These are phyloP conservation scores for Lactarius pseudohatsudake DNA, from an alignment of 768 basidiomycete genomes.

Conservation along the genomic window DNA sequence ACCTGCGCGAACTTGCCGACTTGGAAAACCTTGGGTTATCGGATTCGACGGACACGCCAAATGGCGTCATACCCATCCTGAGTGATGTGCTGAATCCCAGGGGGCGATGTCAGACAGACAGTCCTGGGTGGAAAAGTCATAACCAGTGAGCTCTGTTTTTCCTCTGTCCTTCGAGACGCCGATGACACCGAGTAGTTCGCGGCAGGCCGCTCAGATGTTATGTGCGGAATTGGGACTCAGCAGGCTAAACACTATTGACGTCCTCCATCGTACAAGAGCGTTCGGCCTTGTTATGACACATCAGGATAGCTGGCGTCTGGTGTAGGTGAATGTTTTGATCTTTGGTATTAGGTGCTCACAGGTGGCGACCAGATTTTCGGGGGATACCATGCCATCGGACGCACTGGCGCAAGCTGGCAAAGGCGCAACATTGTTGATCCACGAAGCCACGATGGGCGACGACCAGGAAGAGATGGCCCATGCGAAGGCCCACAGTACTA, in stretches of 20 bases:
- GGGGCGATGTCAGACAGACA: not conserved
- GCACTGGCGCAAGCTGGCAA: conserved; percentile 63
- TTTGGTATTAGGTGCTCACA: conserved; percentile 25
- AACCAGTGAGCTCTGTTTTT: conserved; percentile 14
- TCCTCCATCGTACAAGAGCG: conserved; percentile 28
- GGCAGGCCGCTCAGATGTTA: conserved; percentile 22
- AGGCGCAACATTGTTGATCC: conserved; percentile 79
- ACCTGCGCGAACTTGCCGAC: conserved; percentile 70
- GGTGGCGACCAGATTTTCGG: conserved; percentile 70
- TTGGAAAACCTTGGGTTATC: conserved; percentile 70
- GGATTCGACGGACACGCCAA: conserved; percentile 39
- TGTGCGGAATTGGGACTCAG: conserved; percentile 24
- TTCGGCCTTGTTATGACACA: conserved; percentile 26
- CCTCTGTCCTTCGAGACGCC: not conserved
- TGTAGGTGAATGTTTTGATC: conserved; percentile 9
- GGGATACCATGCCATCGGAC: conserved; percentile 81
- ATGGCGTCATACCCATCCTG: conserved; percentile 54
- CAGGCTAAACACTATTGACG: conserved; percentile 23
- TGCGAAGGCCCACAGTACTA: conserved; percentile 84
- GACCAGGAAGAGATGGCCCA: conserved; percentile 72
- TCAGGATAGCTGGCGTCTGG: conserved; percentile 28
- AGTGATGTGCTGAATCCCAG: conserved; percentile 22
- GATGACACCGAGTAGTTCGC: conserved; percentile 21
- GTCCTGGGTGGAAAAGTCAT: conserved; percentile 9
- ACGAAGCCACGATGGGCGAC: conserved; percentile 92